Conservation (phyloP, 2,329 filamentous ascomycete genomes). For the Nigrograna mackinnonii region DNA sequence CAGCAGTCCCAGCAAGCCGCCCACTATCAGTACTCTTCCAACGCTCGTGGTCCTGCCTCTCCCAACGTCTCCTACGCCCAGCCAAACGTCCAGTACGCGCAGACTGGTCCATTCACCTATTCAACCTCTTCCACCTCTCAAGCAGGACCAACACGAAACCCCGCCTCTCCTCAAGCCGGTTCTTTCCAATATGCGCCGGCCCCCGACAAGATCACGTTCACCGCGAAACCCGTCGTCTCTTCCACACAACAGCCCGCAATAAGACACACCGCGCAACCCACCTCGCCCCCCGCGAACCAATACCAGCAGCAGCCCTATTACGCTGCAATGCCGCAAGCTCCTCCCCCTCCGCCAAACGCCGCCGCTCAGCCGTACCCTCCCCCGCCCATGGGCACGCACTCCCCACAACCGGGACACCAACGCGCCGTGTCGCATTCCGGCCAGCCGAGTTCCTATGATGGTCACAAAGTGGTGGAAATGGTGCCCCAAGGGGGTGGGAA, state of each 20-base stretch:
- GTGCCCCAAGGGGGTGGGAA: constrained; percentile 39
- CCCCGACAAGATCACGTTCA: constrained; percentile 48
- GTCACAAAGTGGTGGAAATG: constrained; percentile 46
- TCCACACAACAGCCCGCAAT: constrained; percentile 23
- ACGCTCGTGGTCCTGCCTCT: constrained; percentile 10
- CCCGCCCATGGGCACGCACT: constrained; percentile 33
- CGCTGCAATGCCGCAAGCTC: constrained; percentile 25
- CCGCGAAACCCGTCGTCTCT: constrained; percentile 39
- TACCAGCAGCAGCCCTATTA: constrained; percentile 23
- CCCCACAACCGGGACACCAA: constrained; percentile 25
- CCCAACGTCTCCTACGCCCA: constrained; percentile 23
- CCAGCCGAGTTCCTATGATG: constrained; percentile 23
- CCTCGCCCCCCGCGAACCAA: background rate
- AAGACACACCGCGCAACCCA: constrained; percentile 28
- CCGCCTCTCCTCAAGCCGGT: constrained; percentile 11
- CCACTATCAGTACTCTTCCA: constrained; percentile 20
- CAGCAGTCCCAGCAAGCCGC: constrained; percentile 22
- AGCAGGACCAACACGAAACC: constrained; percentile 21
- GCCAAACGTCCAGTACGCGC: constrained; percentile 35
- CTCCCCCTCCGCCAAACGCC: constrained; percentile 13
- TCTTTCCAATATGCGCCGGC: constrained; percentile 45
- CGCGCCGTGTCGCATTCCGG: constrained; percentile 24
- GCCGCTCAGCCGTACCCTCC: constrained; percentile 27
- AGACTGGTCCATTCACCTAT: constrained; percentile 30
- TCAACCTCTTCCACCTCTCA: constrained; percentile 26